Percentiles rank a stretch among this genome's conserved stretches.
Conservation (phyloP, 2,329 filamentous ascomycete genomes). For the Bipolaris gigantea region DNA sequence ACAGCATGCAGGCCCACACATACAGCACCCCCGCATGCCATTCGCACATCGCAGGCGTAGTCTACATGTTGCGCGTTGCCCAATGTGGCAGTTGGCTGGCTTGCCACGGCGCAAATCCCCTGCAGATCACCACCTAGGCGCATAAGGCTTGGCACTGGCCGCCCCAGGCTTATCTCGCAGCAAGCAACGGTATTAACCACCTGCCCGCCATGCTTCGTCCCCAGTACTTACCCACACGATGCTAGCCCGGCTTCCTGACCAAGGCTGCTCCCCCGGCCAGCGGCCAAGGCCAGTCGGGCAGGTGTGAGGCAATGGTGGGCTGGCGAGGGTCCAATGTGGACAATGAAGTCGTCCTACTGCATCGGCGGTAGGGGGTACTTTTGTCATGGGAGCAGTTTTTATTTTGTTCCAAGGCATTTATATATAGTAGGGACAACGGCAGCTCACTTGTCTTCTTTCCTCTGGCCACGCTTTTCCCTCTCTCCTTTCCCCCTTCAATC, state of each 20-base stretch:
- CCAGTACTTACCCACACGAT: constrained; percentile 15
- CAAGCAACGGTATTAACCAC: constrained; percentile 29
- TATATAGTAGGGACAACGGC: constrained; percentile 2
- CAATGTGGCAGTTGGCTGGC: constrained; percentile 18
- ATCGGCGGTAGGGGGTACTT: neutral
- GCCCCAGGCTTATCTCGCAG: constrained; percentile 19
- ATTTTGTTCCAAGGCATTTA: neutral
- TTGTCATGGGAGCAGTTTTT: neutral
- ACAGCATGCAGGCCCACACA: neutral
- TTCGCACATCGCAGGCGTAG: neutral
- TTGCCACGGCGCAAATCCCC: constrained; percentile 3
- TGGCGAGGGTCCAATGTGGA: constrained; percentile 2
- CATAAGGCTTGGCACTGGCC: constrained; percentile 7
- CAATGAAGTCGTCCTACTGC: neutral
- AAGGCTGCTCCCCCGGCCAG: constrained; percentile 24
- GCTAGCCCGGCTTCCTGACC: constrained; percentile 26
- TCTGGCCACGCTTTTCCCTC: constrained; percentile 4
- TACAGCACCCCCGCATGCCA: neutral
- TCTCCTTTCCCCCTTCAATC: neutral
- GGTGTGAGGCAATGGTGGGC: constrained; percentile 21
- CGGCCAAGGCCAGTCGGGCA: constrained; percentile 32
- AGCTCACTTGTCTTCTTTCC: neutral
- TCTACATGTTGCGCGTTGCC: constrained; percentile 8
- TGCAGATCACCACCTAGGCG: constrained; percentile 18
- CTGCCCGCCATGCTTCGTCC: neutral